These are phyloP conservation scores for Rosa multiflora DNA, from an alignment of 306 rosid genomes.

Conservation along the genomic window DNA sequence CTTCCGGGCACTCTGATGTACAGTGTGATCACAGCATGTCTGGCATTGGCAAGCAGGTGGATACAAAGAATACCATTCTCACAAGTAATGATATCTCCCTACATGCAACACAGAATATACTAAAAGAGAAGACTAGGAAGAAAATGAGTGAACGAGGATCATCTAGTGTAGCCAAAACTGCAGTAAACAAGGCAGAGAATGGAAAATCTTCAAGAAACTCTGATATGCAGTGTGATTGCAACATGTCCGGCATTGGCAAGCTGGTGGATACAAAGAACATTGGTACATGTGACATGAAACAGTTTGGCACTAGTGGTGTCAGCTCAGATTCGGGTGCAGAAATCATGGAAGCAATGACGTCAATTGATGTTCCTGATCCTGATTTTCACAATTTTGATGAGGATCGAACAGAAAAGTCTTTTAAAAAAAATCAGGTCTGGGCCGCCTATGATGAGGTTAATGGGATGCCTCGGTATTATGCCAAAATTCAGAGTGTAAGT, in stretches of 20 bases:
- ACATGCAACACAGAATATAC: constrained; percentile 40
- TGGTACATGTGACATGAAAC: constrained; percentile 15
- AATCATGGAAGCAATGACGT: constrained; percentile 23
- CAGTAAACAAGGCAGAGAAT: constrained; percentile 14
- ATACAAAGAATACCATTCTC: too few relatives aligned
- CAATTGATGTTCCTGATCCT: constrained; percentile 64
- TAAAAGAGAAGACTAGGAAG: constrained; percentile 56
- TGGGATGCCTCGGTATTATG: constrained; percentile 91
- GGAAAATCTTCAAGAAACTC: constrained; percentile 21
- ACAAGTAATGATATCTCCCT: background rate
- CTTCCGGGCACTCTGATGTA: too few relatives aligned
- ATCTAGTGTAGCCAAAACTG: constrained; percentile 8
- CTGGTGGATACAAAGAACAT: constrained; percentile 13
- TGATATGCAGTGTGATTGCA: background rate
- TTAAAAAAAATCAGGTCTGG: constrained; percentile 74
- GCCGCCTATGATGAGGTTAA: constrained; percentile 62
- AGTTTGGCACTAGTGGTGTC: constrained; percentile 17
- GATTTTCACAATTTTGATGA: constrained; percentile 74
- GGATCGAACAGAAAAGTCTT: constrained; percentile 54
- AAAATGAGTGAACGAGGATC: constrained; percentile 48
- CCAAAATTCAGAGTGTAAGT: constrained; percentile 48
- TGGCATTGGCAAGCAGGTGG: too few relatives aligned
- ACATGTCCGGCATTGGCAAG: background rate
- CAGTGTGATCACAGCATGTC: too few relatives aligned
- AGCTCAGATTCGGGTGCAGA: constrained; percentile 9